Evolutionary conservation across 306 rosid genomes (phyloP), one percentile per base, ranked within the genome.

Genomic region (Dicorynia guianensis): DNA sequence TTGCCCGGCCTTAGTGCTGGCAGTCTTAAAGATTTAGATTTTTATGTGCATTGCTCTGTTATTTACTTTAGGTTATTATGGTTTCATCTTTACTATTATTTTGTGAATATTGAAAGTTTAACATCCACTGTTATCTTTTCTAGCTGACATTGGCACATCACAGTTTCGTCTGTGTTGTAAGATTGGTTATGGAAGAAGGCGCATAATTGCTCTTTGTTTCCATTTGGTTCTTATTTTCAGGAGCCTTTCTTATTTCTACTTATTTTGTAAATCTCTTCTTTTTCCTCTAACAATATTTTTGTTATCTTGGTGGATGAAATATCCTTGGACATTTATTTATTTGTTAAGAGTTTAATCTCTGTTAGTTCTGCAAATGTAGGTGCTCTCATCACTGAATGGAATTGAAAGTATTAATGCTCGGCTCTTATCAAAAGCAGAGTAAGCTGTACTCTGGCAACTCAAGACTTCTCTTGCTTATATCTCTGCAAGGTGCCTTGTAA

Each of bases 351-450:
- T 52, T 59, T 61, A 43, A 11, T 63, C 20, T 65, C 57, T 43
- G 52, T 35, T 64, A 58, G 64, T 49, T 63, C 52, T 83, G 64
- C 15, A 13, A 30, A 33, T 81, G 77, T 89, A 95, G 98, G 89
- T 92, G 64, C 90, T 95, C 42, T 79, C 81, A 25, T 90, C 97
- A 14, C 76, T 92, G 70, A 83, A 92, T 82, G 88, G 91, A 80
- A 87, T 95, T 67, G 84, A 82, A 78, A 78, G 86, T 86, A 83
- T 76, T 64, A 65, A 81, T n/a, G 78, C 81, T 65, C 85, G 98
- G 63, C 79, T 92, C 67, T 39, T 76, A 40, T 92, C 93, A 69
- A 95, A 95, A 82, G 89, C 87, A 44, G 91, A 92, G 98, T 95
- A 89, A 72, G 95, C 71, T 74, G 59, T 72, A 62, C 63, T 84